Evolutionary conservation across 768 basidiomycete genomes (phyloP).

Genomic region (Boletus vermiculosoides): DNA sequence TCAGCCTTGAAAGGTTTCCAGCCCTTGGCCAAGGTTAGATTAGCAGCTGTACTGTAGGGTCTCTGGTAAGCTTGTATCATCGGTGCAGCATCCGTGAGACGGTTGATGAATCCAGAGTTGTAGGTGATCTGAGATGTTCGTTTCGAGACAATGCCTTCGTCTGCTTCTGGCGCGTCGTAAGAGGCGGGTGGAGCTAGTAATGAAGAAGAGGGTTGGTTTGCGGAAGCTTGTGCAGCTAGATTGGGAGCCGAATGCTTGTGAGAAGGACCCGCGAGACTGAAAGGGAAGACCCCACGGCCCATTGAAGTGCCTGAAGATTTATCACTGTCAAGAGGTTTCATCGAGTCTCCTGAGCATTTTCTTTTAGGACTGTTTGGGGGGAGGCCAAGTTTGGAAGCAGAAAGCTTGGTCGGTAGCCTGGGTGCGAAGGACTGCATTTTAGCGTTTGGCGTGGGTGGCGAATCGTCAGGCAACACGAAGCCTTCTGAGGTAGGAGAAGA

Average conservation of each 20-base stretch:
- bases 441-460: slow-evolving; percentile 48
- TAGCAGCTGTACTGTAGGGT: slow-evolving; percentile 32
- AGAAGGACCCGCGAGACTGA: slow-evolving; percentile 28
- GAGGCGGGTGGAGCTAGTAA: slow-evolving; percentile 51
- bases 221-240: slow-evolving; percentile 6
- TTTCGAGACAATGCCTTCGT: slow-evolving; percentile 41
- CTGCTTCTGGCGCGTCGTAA: slow-evolving; percentile 40
- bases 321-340: slow-evolving; percentile 35
- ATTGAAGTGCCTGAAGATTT: slow-evolving; percentile 7
- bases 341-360: slow-evolving; percentile 45
- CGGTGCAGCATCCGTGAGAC: slow-evolving; percentile 53
- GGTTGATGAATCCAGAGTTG: slow-evolving; percentile 74
- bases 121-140: slow-evolving; percentile 79
- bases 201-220: slow-evolving; percentile 41
- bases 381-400: slow-evolving; percentile 48
- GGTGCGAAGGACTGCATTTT: slow-evolving; percentile 73
- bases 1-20: slow-evolving; percentile 90
- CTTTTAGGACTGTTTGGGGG: slow-evolving; percentile 54
- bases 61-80: slow-evolving; percentile 31
- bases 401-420: slow-evolving; percentile 66
- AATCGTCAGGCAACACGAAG: slow-evolving; percentile 32
- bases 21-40: slow-evolving; percentile 52
- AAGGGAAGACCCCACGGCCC: slow-evolving; percentile 32
- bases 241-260: slow-evolving; percentile 28
- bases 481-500: slow-evolving; percentile 43